phyloP scores from a whole-genome alignment of 768 basidiomycete genomes.

The Vararia minispora region DNA sequence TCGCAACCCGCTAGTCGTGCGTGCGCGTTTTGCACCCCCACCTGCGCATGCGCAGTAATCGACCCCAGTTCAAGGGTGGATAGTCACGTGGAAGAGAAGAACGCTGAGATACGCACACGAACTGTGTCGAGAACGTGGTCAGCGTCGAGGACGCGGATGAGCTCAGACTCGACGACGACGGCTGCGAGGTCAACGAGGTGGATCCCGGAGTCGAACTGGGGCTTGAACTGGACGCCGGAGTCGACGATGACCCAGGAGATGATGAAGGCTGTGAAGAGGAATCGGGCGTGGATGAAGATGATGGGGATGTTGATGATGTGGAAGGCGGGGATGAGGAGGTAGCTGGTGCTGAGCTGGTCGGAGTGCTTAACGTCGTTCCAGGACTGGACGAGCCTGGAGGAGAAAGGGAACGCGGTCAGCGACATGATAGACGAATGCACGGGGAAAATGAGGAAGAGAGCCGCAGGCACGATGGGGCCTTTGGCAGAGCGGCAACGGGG shows the following conservation, averaged over 20 bases:
- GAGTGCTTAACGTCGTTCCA: too few relatives aligned
- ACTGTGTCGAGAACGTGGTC: slow-evolving; percentile 1
- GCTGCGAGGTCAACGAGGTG: background rate
- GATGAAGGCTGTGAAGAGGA: slow-evolving; percentile 1
- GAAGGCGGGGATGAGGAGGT: slow-evolving; percentile 1
- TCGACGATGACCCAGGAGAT: slow-evolving; percentile 1
- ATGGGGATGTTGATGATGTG: slow-evolving; percentile 7
- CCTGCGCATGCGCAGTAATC: too few relatives aligned
- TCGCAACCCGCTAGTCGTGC: too few relatives aligned
- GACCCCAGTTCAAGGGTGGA: too few relatives aligned
- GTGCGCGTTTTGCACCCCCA: too few relatives aligned
- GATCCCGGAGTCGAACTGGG: background rate
- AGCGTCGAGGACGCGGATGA: slow-evolving; percentile 1
- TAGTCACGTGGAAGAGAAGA: background rate
- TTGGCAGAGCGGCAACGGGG: too few relatives aligned
- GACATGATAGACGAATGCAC: background rate
- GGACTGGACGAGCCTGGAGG: background rate
- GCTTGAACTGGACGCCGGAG: background rate
- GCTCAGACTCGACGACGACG: slow-evolving; percentile 1
- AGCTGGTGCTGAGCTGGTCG: background rate
- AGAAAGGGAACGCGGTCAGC: background rate
- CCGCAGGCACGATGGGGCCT: too few relatives aligned
- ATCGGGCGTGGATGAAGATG: slow-evolving; percentile 1
- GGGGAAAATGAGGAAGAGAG: background rate
- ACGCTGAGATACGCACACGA: background rate